Evolutionary conservation across 345 rosid species (phyloP).

Genomic region (Eucalyptus lansdowneana): DNA sequence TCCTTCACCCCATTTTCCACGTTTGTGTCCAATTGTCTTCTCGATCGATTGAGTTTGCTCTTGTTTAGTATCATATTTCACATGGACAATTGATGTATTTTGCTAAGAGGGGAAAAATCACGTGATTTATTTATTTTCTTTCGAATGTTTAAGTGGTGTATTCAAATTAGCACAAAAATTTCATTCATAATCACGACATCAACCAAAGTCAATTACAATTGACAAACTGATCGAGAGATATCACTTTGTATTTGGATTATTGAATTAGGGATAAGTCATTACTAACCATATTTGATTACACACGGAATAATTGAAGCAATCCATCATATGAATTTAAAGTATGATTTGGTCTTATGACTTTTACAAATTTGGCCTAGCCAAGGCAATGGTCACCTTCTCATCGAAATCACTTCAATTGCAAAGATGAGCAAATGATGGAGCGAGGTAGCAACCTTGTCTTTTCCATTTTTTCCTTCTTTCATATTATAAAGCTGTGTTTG

Average conservation of each 20-base stretch:
- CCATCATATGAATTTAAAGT: too few species aligned
- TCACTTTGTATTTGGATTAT: background rate
- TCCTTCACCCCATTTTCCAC: background rate
- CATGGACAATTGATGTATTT: background rate
- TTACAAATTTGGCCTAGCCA: background rate
- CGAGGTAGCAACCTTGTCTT: background rate
- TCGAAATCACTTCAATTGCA: background rate
- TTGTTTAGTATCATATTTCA: background rate
- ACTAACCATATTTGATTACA: fast-evolving
- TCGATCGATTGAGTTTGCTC: background rate
- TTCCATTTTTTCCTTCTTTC: too few species aligned
- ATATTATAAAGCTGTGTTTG: too few species aligned
- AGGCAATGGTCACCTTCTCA: background rate
- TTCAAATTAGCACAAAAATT: background rate
- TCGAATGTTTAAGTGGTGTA: background rate
- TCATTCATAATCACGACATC: background rate
- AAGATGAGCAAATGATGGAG: background rate
- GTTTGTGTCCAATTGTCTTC: background rate
- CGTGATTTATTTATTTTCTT: background rate
- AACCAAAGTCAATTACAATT: too few species aligned
- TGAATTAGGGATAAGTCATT: too few species aligned
- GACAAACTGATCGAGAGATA: fast-evolving
- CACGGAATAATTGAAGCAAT: fast-evolving
- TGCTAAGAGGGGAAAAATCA: fast-evolving
- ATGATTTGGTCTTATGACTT: background rate